A percentile compares a stretch with the other conserved stretches of the same genome.
Evolutionary conservation across 257 asterid genomes (phyloP).

Genomic region (Forsythia viridissima): DNA sequence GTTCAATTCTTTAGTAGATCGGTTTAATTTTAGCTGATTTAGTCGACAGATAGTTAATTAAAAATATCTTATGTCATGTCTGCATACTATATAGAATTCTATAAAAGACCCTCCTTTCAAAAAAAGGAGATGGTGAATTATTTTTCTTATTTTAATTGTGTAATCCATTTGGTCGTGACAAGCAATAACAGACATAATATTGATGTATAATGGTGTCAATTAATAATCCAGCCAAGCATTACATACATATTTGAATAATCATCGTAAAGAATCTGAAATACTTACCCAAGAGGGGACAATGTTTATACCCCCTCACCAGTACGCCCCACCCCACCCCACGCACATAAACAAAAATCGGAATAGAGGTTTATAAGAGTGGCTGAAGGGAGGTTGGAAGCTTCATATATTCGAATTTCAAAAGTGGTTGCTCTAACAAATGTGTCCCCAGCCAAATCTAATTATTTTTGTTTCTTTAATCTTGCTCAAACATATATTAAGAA

Average conservation of each 20-base stretch:
- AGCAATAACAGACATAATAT: not conserved
- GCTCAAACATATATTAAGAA: too few species aligned
- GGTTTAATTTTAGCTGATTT: too few species aligned
- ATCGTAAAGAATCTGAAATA: not conserved
- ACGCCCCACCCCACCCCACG: not conserved
- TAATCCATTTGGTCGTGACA: slow-evolving; percentile 7
- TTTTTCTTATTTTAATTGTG: not conserved
- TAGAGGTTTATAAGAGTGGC: not conserved
- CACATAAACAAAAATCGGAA: not conserved
- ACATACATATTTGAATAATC: not conserved
- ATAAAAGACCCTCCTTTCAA: too few species aligned
- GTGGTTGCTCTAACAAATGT: not conserved
- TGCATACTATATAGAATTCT: too few species aligned
- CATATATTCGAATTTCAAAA: not conserved
- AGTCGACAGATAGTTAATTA: too few species aligned
- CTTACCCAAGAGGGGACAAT: not conserved
- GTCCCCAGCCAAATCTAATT: too few species aligned
- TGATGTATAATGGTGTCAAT: not conserved
- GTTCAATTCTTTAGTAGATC: too few species aligned
- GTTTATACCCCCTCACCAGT: not conserved
- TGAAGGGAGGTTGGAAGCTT: not conserved
- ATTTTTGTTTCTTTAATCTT: too few species aligned
- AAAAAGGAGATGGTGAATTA: too few species aligned
- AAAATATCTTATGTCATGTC: too few species aligned
- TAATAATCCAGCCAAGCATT: not conserved